Percentiles rank a stretch among this genome's conserved stretches.
These are phyloP conservation scores for Venustampulla echinocandica DNA, from an alignment of 495 filamentous ascomycete species.

Conservation along the genomic window DNA sequence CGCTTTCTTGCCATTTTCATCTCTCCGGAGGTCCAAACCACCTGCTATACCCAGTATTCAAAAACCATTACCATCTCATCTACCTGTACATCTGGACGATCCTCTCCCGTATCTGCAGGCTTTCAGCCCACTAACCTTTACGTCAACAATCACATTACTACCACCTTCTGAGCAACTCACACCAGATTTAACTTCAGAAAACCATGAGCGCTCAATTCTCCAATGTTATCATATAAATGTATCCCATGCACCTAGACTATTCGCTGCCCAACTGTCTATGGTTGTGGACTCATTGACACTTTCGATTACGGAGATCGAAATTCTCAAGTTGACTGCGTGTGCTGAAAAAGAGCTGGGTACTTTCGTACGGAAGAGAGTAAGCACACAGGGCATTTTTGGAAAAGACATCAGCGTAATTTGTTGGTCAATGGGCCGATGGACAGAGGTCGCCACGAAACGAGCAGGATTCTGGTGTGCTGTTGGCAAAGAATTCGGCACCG, in stretches of 20 bases:
- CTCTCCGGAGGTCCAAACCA: conserved; percentile 18
- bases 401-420: conserved; percentile 37
- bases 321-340: conserved; percentile 33
- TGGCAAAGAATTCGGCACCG: conserved; percentile 30
- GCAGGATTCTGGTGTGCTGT: conserved; percentile 39
- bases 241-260: conserved; percentile 32
- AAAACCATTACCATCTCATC: conserved; percentile 37
- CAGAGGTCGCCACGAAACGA: conserved; percentile 33
- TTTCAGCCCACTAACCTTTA: conserved; percentile 46
- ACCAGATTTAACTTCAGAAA: conserved; percentile 9
- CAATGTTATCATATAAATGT: conserved; percentile 32
- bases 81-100: conserved; percentile 43
- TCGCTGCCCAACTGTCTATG: conserved; percentile 38
- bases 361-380: conserved; percentile 27
- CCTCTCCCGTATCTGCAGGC: conserved; percentile 48
- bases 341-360: conserved; percentile 35
- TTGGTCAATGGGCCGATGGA: conserved; percentile 48
- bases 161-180: conserved; percentile 20
- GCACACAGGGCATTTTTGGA: conserved; percentile 25
- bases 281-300: conserved; percentile 35
- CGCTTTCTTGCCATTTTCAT: conserved; percentile 40
- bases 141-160: conserved; percentile 37
- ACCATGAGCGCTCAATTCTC: conserved; percentile 6
- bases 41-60: conserved; percentile 18
- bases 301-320: conserved; percentile 29